Base-by-base conservation (phyloP, 192 early-diverging fungal genomes). In the Coemansia asiatica region DNA sequence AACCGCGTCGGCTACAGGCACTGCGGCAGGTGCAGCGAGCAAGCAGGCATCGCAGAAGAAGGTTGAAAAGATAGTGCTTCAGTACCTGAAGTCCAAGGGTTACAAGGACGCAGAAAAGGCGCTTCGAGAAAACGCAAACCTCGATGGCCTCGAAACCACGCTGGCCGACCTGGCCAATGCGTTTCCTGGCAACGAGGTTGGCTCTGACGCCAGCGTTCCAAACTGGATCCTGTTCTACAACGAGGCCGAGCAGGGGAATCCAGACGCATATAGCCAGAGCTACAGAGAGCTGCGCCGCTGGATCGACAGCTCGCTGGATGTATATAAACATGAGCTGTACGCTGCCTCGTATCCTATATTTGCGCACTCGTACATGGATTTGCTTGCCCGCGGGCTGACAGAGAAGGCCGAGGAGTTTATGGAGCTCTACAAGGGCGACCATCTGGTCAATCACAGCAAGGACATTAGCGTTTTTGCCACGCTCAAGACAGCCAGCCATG, bases 251-350 rank as follows among this genome's bases (percentile, higher is more conserved):
- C 79, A 80, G 66, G 90, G 85, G 13, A 92, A 94, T 68, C 91
- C 94, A 4, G 88, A 91, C 63, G 88, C 88, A 12, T 96, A 96
- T 64, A 87, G 90, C 48, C 72, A 86, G 48, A 89, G 87, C 58
- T 98, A 97, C 79, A 83, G 77, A 19, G 83, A 84, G 64, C 79
- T 99, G 56, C 75, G 90, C 48, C 83, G 86, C 38, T 97, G 93
- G 94, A 90, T 98, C 46, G 94, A 98, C 56, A 91, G 91, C 62
- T 98, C 94, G 6, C 84, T 99, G 49, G 97, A 98, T 67, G 86
- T 88, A 64, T 99, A 94, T 86, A 94, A 95, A 89, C 82, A 90
- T 51, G 95, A 97, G 83, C 83, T 98, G 22, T 85, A 87, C 36
- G 82, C 88, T 8, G 86, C 93, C 2, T 82, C 96, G 9, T 97